Evolutionary conservation across 2,329 filamentous ascomycete species (phyloP).

Genomic region (Exophiala xenobiotica): DNA sequence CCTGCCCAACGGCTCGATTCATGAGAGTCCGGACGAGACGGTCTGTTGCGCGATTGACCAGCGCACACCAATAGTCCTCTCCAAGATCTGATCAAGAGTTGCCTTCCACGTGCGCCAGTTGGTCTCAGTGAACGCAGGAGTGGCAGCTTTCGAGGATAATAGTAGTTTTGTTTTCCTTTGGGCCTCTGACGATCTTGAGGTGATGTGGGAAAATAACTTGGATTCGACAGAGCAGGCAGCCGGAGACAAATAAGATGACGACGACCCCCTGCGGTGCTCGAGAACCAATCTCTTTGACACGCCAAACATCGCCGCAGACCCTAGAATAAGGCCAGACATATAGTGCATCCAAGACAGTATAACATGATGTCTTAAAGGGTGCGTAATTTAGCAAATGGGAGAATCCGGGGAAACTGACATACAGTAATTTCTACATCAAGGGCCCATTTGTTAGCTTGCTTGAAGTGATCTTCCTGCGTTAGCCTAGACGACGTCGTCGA

Average conservation of each 20-base stretch:
- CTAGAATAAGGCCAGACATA: neutral
- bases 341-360: neutral
- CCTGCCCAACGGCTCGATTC: neutral
- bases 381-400: neutral
- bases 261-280: neutral
- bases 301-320: neutral
- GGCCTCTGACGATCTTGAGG: too few species aligned
- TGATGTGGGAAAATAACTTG: too few species aligned
- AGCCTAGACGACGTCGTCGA: neutral
- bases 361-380: neutral
- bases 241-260: neutral
- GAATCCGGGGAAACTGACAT: conserved; percentile 18
- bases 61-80: too few species aligned
- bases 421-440: neutral
- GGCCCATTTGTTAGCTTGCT: neutral
- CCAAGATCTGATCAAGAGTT: too few species aligned
- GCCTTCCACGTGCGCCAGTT: too few species aligned
- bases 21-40: too few species aligned
- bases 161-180: too few species aligned
- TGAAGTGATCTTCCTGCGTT: neutral
- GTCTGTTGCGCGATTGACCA: too few species aligned
- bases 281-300: neutral
- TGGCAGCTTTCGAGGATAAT: too few species aligned
- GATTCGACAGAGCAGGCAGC: neutral
- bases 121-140: too few species aligned